Percentiles rank a stretch among this genome's conserved stretches.
Conservation (phyloP, 2,329 filamentous ascomycete genomes). For the Cladosporium velox region DNA sequence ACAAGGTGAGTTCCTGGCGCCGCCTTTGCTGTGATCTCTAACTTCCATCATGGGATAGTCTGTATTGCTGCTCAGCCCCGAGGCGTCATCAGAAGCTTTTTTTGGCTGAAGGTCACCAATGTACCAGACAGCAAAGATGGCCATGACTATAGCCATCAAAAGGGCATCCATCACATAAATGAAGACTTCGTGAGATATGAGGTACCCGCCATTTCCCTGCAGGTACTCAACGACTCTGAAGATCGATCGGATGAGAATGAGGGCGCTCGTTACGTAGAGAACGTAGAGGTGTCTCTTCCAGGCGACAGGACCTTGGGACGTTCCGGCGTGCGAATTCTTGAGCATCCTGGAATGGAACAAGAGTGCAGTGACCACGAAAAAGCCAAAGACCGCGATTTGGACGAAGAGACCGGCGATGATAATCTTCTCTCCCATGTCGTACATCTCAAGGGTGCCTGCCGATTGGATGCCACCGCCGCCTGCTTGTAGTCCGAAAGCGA, state of each 20-base stretch:
- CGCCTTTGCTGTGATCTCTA: not conserved
- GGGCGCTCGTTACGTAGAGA: constrained; percentile 41
- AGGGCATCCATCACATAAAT: constrained; percentile 50
- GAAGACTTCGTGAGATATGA: constrained; percentile 46
- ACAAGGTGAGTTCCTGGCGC: not conserved
- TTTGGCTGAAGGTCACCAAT: constrained; percentile 16
- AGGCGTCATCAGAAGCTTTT: not conserved
- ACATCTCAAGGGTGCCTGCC: constrained; percentile 31
- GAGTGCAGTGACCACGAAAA: constrained; percentile 55
- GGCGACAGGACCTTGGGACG: constrained; percentile 24
- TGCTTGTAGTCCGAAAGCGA: constrained; percentile 56
- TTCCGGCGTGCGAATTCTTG: not conserved
- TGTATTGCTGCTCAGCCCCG: not conserved
- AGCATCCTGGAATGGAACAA: constrained; percentile 53
- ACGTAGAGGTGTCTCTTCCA: constrained; percentile 42
- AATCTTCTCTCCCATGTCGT: constrained; percentile 51
- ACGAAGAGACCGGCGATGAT: constrained; percentile 59
- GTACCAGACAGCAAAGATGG: constrained; percentile 23
- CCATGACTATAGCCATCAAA: constrained; percentile 40
- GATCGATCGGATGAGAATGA: constrained; percentile 51
- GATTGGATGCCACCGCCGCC: constrained; percentile 46
- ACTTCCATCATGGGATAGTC: not conserved
- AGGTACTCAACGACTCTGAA: constrained; percentile 54
- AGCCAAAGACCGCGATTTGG: constrained; percentile 59
- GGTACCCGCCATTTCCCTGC: constrained; percentile 45